Evolutionary conservation across 2,329 filamentous ascomycete species (phyloP).

Genomic region (Trematosphaeria pertusa): DNA sequence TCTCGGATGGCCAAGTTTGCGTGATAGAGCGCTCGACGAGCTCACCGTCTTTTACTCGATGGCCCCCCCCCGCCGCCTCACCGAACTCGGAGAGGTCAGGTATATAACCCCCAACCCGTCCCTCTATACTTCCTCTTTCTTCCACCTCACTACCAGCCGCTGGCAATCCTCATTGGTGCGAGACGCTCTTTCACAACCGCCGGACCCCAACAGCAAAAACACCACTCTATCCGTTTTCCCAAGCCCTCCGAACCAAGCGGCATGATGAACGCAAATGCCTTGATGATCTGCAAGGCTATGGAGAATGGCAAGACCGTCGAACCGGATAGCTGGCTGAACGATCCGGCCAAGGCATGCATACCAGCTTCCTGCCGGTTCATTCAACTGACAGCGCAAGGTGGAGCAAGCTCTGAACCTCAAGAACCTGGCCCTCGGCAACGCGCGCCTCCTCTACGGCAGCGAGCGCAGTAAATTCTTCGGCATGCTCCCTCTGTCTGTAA

Average conservation of each 20-base stretch:
- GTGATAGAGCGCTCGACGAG: no score
- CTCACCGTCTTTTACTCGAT: neutral
- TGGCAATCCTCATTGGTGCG: neutral
- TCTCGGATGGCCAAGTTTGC: no score
- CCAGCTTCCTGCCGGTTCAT: constrained; percentile 57
- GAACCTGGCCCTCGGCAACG: constrained; percentile 26
- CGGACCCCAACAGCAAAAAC: neutral
- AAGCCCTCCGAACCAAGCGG: no score
- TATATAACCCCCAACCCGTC: neutral
- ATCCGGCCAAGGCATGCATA: constrained; percentile 9
- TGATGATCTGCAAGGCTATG: constrained; percentile 7
- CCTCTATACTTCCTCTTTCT: neutral
- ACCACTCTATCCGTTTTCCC: no score
- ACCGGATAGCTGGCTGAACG: constrained; percentile 4
- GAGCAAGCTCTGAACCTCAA: constrained; percentile 51
- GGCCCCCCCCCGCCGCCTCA: neutral
- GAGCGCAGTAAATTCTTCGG: constrained; percentile 34
- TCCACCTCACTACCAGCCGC: neutral
- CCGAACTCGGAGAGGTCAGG: neutral
- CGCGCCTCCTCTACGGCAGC: constrained; percentile 36
- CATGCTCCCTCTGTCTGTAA: neutral
- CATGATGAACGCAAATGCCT: constrained; percentile 6
- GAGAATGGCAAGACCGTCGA: constrained; percentile 1
- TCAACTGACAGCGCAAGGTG: constrained; percentile 62
- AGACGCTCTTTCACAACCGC: neutral